Evolutionary conservation across 208 protist species (phyloP).

Genomic region (Sergeia podlipaevii): DNA sequence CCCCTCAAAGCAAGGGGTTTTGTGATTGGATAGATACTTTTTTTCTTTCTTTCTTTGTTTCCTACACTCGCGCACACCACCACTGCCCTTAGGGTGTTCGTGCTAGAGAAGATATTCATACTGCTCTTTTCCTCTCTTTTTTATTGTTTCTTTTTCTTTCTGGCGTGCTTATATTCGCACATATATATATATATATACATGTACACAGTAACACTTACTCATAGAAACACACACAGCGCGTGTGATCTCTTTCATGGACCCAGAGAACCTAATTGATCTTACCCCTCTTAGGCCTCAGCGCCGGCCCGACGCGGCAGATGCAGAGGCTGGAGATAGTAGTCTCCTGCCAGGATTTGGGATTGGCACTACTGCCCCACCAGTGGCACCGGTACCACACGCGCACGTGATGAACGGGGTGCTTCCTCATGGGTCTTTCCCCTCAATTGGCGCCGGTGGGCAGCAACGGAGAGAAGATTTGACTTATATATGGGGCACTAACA

Average conservation of each 20-base stretch:
- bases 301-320: not conserved
- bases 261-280: constrained; percentile 44
- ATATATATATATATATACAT: not conserved
- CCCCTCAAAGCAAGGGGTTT: too few species aligned
- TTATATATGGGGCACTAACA: constrained; percentile 90
- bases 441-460: not conserved
- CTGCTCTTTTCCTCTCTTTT: constrained; percentile 1
- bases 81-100: too few species aligned
- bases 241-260: constrained; percentile 24
- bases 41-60: too few species aligned
- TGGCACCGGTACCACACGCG: too few species aligned
- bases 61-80: too few species aligned
- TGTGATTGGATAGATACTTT: too few species aligned
- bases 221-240: not conserved
- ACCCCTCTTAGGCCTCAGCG: constrained; percentile 49
- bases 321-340: not conserved
- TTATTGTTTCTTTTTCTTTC: not conserved
- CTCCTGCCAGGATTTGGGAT: too few species aligned
- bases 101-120: not conserved
- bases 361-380: too few species aligned
- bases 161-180: not conserved
- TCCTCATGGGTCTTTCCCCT: too few species aligned
- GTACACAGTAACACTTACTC: not conserved
- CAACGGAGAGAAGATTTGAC: constrained; percentile 69
- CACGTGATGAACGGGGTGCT: too few species aligned